A percentile compares a stretch with the other conserved stretches of the same genome.
Evolutionary conservation across 78 protist genomes (phyloP).

Genomic region (Speleostelium caveatum): DNA sequence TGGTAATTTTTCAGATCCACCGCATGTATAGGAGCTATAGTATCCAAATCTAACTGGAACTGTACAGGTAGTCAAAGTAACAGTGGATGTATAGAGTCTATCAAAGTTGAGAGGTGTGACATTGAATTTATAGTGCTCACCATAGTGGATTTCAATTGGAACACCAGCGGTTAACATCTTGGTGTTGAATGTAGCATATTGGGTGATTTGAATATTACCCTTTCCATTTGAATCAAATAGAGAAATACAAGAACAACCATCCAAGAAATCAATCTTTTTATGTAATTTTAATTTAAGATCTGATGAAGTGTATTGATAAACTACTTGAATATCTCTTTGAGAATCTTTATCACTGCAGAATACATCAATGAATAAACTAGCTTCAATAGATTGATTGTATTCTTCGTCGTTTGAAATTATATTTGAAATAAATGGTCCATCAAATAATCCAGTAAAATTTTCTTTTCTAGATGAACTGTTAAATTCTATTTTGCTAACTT

Average conservation of each 20-base stretch:
- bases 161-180: background rate
- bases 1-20: background rate
- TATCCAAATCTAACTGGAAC: background rate
- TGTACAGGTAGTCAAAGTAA: background rate
- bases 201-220: background rate
- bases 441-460: no score
- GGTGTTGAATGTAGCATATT: background rate
- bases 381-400: no score
- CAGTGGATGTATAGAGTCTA: background rate
- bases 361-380: background rate
- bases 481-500: no score
- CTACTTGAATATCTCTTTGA: background rate
- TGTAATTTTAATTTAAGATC: background rate
- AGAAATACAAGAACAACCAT: background rate
- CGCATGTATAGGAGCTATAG: background rate
- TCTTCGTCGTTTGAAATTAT: background rate
- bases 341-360: background rate
- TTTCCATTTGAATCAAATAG: background rate
- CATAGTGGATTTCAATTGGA: background rate
- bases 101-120: background rate
- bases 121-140: background rate
- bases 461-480: background rate
- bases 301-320: background rate
- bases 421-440: background rate
- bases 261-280: background rate